These are phyloP conservation scores for Calamus simplicifolius DNA, from an alignment of 176 grass and related monocot genomes.

Conservation along the genomic window DNA sequence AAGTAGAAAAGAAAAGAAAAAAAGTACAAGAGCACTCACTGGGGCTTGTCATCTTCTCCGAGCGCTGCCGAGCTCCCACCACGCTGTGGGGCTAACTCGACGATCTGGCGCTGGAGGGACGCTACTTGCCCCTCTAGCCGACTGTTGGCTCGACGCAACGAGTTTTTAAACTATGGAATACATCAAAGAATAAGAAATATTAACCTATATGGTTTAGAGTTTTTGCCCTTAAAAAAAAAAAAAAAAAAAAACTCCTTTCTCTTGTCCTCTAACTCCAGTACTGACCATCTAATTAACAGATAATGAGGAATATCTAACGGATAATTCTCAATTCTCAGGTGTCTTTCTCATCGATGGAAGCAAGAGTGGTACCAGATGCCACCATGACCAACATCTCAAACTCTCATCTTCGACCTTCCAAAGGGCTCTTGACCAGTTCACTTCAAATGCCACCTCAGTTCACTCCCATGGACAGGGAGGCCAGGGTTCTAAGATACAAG, in stretches of 20 bases:
- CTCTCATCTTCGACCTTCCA: conserved; percentile 18
- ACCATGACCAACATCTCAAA: conserved; percentile 37
- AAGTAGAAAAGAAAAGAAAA: too few relatives aligned
- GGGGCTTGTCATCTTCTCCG: too few relatives aligned
- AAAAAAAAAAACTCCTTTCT: too few relatives aligned
- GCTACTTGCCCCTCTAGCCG: too few relatives aligned
- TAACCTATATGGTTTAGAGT: conserved; percentile 20
- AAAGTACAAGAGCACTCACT: too few relatives aligned
- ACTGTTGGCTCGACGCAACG: too few relatives aligned
- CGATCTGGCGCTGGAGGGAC: too few relatives aligned
- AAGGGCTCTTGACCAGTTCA: conserved; percentile 26
- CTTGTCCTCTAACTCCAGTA: conserved; percentile 37
- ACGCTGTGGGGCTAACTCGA: too few relatives aligned
- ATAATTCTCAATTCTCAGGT: conserved; percentile 76
- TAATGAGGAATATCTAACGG: neutral
- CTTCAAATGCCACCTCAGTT: conserved; percentile 33
- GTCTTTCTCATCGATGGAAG: conserved; percentile 73
- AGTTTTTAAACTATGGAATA: too few relatives aligned
- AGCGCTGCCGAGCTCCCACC: too few relatives aligned
- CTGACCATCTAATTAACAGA: conserved; percentile 43
- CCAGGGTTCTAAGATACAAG: conserved; percentile 63
- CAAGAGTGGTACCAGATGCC: conserved; percentile 47
- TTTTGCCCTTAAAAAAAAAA: conserved; percentile 3
- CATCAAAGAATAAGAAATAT: too few relatives aligned
- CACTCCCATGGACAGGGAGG: conserved; percentile 51